Conservation (phyloP, 2,329 filamentous ascomycete species). For the Ophiostoma sp. region DNA sequence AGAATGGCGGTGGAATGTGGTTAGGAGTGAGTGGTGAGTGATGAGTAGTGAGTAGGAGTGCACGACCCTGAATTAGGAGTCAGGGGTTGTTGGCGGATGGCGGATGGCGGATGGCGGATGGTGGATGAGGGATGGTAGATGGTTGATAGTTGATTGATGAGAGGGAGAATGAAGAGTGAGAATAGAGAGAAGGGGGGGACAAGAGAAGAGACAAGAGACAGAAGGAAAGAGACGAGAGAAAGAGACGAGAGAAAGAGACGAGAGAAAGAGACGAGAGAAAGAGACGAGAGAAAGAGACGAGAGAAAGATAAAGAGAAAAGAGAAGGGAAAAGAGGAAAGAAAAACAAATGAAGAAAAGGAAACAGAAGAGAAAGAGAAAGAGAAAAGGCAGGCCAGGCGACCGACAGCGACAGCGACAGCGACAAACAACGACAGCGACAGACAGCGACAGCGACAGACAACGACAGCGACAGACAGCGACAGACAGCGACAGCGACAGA, state of each 20-base stretch:
- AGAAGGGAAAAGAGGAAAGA: neutral
- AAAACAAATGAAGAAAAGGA: neutral
- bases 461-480: neutral
- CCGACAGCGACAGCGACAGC: too few species aligned
- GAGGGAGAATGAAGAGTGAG: neutral
- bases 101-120: neutral
- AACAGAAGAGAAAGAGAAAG: neutral
- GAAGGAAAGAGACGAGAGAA: neutral
- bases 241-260: neutral
- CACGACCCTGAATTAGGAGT: neutral
- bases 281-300: neutral
- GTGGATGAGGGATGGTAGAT: slow-evolving; percentile 1
- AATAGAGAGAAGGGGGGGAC: neutral
- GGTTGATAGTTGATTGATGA: neutral
- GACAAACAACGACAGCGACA: too few species aligned
- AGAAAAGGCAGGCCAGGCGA: neutral
- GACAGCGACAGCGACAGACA: neutral
- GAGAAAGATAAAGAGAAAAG: neutral
- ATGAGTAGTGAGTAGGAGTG: neutral
- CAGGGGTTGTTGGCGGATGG: slow-evolving; percentile 11
- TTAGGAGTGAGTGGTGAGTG: neutral
- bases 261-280: neutral
- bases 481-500: neutral
- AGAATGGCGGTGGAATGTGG: slow-evolving; percentile 14
- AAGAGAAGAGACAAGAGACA: neutral